Evolutionary conservation across 305 asterid species (phyloP), one percentile per base, ranked within the genome.

Genomic region (Withania somnifera): DNA sequence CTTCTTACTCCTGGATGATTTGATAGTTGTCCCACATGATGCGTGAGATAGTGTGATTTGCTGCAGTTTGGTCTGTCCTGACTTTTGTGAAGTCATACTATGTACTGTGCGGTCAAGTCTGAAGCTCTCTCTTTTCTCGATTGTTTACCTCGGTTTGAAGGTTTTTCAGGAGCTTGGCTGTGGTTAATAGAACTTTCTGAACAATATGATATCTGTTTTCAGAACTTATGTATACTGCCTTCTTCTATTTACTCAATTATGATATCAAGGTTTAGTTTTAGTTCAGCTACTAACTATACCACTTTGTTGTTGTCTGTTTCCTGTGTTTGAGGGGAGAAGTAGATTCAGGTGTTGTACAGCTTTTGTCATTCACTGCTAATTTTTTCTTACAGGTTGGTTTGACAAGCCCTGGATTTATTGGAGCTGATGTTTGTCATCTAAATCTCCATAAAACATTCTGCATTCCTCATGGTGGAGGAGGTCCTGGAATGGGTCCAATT

Each of bases 401-500:
- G 85, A 95, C 99, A 11, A 95, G 98, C 88, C 99, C 99, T 4
- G 98, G 99, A 71, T 95, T 89, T 81, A 95, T 94, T 20, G 98
- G 98, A 50, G 98, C 98, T 9, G 98, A 95, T 88, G 98, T 95
- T 83, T 93, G 98, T 91, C 98, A 95, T 90, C 97, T 95, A 82
- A 95, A 95, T 88, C 98, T 93, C 84, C 98, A 95, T 71, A 95
- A 95, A 86, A 95, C 98, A 45, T 95, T 95, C 90, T 93, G 98
- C 83, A 95, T 95, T 84, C 98, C 98, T 63, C 98, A 95, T 50
- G 98, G 98, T 71, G 98, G 98, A 67, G 98, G 98, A 63, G 98
- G 98, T 32, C 98, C 98, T 15, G 98, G 98, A 22, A 92, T 95
- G 98, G 98, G 98, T 32, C 99, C 98, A 40, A 95, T 95, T 63